Base-by-base conservation (phyloP, 768 basidiomycete species). In the Xerocomellus chrysenteron region DNA sequence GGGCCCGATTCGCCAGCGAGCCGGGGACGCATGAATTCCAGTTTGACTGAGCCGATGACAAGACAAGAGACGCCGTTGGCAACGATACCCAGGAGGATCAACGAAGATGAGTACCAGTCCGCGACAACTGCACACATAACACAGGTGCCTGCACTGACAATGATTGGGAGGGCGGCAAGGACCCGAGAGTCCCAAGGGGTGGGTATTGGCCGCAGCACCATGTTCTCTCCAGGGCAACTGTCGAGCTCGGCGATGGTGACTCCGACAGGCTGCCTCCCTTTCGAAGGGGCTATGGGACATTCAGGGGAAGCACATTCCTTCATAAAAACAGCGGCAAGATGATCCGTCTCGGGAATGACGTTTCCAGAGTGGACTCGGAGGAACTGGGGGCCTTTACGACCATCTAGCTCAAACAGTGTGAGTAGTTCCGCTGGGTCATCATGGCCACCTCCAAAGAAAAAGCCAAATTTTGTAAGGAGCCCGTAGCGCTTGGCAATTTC, bases 41-140 rank as follows among this genome's bases (percentile, higher is more conserved):
- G 56, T 10, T 52, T 56, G 35, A 62, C 59, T 5, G 68, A 69
- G 14, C 68, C 68, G 28, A 68, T 63, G 37, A 63, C 52, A 14
- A 57, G 46, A 52, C 65, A 70, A 28, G 70, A 62, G n/a, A 68
- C 8, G 17, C 70, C 69, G 32, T 62, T 70, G 52, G 68, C 64
- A 19, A 72, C 7, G 39, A 72, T 68, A 11, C 71, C 71, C 14
- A 67, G 54, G 11, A 72, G 55, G 48, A 72, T 70, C 61, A 70
- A 56, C 11, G 63, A 45, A 54, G 66, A 72, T 24, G 64, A 65
- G 40, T 58, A 70, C 71, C 71, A 72, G 35, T 72, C 71, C 16
- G 39, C 10, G 37, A 56, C 49, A 12, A 62, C 11, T 5, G 47
- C 66, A 41, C 55, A 57, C 33, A 47, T 11, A 16, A 12, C 24